Evolutionary conservation across 2,329 filamentous ascomycete genomes (phyloP).

Genomic region (Sporothrix curviconia): DNA sequence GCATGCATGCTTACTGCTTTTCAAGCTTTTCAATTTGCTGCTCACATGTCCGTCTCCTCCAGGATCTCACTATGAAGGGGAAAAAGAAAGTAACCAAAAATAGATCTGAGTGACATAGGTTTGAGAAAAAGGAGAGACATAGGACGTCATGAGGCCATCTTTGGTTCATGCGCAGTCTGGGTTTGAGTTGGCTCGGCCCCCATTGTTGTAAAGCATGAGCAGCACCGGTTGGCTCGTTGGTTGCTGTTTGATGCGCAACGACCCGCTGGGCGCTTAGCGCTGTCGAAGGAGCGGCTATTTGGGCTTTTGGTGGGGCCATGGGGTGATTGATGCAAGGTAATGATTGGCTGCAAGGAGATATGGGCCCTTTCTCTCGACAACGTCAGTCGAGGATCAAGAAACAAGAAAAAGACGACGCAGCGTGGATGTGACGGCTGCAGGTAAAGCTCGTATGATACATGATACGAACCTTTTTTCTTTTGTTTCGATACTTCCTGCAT

Average conservation of each 20-base stretch:
- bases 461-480: no score
- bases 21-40: no score
- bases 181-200: neutral
- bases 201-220: neutral
- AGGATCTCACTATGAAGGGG: no score
- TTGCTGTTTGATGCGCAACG: neutral
- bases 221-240: constrained; percentile 2
- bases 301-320: neutral
- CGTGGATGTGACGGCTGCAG: no score
- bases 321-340: no score
- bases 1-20: no score
- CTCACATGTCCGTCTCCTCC: no score
- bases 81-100: neutral
- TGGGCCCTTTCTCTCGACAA: no score
- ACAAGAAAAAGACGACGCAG: no score
- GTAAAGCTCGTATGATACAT: no score
- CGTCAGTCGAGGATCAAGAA: neutral
- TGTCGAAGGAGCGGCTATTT: constrained; percentile 12
- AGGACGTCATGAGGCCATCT: no score
- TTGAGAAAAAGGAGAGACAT: neutral
- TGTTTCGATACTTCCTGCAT: neutral
- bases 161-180: neutral
- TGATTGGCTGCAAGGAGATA: no score
- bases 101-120: neutral
- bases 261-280: constrained; percentile 7